These are phyloP conservation scores for Calonectria montana DNA, from an alignment of 2,329 filamentous ascomycete genomes.

Conservation along the genomic window DNA sequence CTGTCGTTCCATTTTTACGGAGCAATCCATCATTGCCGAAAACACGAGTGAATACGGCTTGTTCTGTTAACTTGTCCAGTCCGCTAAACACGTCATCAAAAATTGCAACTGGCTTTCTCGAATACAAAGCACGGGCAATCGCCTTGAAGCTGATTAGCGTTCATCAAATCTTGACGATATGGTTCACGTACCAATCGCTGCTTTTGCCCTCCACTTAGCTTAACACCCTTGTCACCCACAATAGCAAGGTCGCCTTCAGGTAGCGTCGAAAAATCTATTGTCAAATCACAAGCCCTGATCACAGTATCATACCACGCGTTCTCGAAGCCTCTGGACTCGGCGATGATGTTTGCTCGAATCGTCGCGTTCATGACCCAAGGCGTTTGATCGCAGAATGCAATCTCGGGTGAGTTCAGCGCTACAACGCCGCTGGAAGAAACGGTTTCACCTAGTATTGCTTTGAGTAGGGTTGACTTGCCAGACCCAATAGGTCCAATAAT, in stretches of 20 bases:
- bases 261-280: constrained; percentile 41
- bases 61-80: constrained; percentile 54
- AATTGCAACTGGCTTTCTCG: constrained; percentile 47
- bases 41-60: constrained; percentile 52
- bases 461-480: constrained; percentile 47
- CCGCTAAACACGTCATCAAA: constrained; percentile 56
- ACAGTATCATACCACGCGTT: constrained; percentile 46
- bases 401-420: constrained; percentile 33
- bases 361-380: constrained; percentile 50
- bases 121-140: constrained; percentile 48
- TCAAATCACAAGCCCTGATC: constrained; percentile 48
- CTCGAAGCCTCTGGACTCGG: constrained; percentile 44
- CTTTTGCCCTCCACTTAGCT: constrained; percentile 50
- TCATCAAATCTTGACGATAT: too few species aligned
- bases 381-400: constrained; percentile 47
- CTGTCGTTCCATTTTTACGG: constrained; percentile 41
- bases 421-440: constrained; percentile 34
- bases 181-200: constrained; percentile 45
- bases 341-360: constrained; percentile 50
- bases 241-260: constrained; percentile 39
- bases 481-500: constrained; percentile 47
- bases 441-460: constrained; percentile 46
- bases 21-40: constrained; percentile 52
- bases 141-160: constrained; percentile 29
- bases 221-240: constrained; percentile 48